These are phyloP conservation scores for Trichosanthes cucumerina DNA, from an alignment of 306 rosid species.

Conservation along the genomic window DNA sequence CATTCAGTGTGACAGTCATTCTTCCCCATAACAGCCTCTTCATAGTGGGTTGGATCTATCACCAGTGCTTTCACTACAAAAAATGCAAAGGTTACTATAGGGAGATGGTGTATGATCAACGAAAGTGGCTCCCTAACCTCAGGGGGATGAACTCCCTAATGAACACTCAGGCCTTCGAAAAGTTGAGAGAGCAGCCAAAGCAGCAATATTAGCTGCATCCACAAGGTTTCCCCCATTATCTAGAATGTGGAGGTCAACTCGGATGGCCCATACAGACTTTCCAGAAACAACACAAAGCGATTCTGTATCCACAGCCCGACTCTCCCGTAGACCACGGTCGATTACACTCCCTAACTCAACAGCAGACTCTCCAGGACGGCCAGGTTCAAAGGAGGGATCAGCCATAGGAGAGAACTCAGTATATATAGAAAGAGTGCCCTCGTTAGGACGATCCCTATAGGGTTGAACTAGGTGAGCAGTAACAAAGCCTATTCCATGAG, in stretches of 20 bases:
- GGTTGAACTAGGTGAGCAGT: conserved; percentile 62
- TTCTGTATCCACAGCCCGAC: conserved; percentile 75
- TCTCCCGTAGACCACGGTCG: conserved; percentile 79
- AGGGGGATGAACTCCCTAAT: conserved; percentile 62
- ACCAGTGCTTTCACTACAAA: conserved; percentile 59
- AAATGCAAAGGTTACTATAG: conserved; percentile 80
- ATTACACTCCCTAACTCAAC: conserved; percentile 73
- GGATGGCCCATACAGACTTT: conserved; percentile 74
- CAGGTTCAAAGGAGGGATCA: conserved; percentile 82
- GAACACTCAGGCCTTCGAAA: conserved; percentile 86
- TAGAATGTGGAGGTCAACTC: conserved; percentile 68
- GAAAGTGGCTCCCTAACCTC: conserved; percentile 88
- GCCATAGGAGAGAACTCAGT: conserved; percentile 95
- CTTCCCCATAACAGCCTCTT: conserved; percentile 90
- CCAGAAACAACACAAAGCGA: conserved; percentile 69
- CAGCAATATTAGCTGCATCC: conserved; percentile 85
- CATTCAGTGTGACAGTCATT: conserved; percentile 80
- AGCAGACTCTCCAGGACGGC: conserved; percentile 66
- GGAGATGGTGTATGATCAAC: conserved; percentile 82
- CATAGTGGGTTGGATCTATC: conserved; percentile 79
- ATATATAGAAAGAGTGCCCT: conserved; percentile 69
- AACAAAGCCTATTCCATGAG: conserved; percentile 62
- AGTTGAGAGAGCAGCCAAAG: conserved; percentile 64
- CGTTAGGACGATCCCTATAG: conserved; percentile 73
- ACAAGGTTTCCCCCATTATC: conserved; percentile 94